A percentile compares a stretch with the other conserved stretches of the same genome.
Conservation (phyloP, 1,284 basidiomycete species). For the Takashimella tepidaria region DNA sequence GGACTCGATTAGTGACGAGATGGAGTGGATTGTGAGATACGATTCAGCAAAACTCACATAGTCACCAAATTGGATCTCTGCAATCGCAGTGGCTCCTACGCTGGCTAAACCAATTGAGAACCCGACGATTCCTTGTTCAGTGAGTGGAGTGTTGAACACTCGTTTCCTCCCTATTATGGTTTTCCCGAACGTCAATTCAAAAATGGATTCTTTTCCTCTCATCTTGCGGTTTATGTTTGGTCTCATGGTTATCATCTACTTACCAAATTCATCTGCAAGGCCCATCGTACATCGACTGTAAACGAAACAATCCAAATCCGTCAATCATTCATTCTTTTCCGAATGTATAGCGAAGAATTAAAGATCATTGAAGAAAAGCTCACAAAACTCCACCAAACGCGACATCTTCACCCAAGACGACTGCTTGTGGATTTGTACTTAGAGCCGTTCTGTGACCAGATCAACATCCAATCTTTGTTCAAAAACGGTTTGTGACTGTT, state of each 20-base stretch:
- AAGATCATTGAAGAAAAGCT: too few species aligned
- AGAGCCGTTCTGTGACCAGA: slow-evolving; percentile 72
- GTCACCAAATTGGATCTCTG: slow-evolving; percentile 69
- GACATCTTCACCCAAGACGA: slow-evolving; percentile 91
- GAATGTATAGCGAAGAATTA: too few species aligned
- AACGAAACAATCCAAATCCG: too few species aligned
- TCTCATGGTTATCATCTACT: slow-evolving; percentile 15
- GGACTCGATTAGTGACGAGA: too few species aligned
- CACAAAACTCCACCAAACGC: slow-evolving; percentile 91
- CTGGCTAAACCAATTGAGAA: slow-evolving; percentile 87
- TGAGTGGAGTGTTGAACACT: slow-evolving; percentile 92
- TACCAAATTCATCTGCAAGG: slow-evolving; percentile 86
- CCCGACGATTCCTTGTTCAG: slow-evolving; percentile 91
- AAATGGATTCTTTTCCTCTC: too few species aligned
- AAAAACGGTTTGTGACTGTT: not conserved
- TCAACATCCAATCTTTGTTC: not conserved
- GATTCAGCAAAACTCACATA: slow-evolving; percentile 32
- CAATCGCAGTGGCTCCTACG: slow-evolving; percentile 91
- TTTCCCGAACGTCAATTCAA: not conserved
- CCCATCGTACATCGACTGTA: slow-evolving; percentile 56
- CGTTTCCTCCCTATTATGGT: slow-evolving; percentile 65
- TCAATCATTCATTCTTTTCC: too few species aligned
- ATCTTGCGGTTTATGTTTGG: not conserved
- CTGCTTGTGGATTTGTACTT: slow-evolving; percentile 75
- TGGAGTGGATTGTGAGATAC: too few species aligned